A percentile compares a stretch with the other conserved stretches of the same genome.
Evolutionary conservation across 1,284 basidiomycete species (phyloP).

Genomic region (Cryptococcus wingfieldii): DNA sequence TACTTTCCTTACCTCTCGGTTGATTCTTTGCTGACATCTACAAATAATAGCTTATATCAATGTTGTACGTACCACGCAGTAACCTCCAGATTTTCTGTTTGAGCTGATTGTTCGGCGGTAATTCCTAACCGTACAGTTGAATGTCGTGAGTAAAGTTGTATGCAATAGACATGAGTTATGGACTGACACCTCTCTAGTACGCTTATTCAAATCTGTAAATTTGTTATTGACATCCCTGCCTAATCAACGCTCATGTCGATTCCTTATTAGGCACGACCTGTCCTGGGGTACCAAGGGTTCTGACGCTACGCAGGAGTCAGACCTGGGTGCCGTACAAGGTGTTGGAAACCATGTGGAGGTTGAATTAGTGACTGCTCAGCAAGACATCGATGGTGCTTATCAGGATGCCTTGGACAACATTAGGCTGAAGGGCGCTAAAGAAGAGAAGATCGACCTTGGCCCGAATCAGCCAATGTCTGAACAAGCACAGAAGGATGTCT

Average conservation of each 20-base stretch:
- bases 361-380: slow-evolving; percentile 76
- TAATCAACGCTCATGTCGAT: slow-evolving; percentile 36
- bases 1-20: background rate
- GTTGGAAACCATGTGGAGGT: slow-evolving; percentile 74
- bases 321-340: slow-evolving; percentile 68
- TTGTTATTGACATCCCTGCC: background rate
- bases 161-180: slow-evolving; percentile 3
- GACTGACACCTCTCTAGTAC: slow-evolving; percentile 19
- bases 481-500: slow-evolving; percentile 76
- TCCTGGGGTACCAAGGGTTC: slow-evolving; percentile 86
- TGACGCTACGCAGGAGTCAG: slow-evolving; percentile 60
- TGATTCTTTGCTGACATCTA: slow-evolving; percentile 22
- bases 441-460: slow-evolving; percentile 25
- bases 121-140: slow-evolving; percentile 18
- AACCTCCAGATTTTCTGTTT: background rate
- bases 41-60: slow-evolving; percentile 39
- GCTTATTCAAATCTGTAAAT: slow-evolving; percentile 63
- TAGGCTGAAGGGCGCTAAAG: slow-evolving; percentile 38
- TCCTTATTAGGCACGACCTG: slow-evolving; percentile 49
- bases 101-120: background rate
- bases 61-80: slow-evolving; percentile 23
- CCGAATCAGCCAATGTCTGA: slow-evolving; percentile 56
- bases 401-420: slow-evolving; percentile 82
- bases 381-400: slow-evolving; percentile 83
- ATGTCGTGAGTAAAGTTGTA: slow-evolving; percentile 30